Evolutionary conservation across 305 asterid species (phyloP), one percentile per base, ranked within the genome.

Genomic region (Ajuga reptans): DNA sequence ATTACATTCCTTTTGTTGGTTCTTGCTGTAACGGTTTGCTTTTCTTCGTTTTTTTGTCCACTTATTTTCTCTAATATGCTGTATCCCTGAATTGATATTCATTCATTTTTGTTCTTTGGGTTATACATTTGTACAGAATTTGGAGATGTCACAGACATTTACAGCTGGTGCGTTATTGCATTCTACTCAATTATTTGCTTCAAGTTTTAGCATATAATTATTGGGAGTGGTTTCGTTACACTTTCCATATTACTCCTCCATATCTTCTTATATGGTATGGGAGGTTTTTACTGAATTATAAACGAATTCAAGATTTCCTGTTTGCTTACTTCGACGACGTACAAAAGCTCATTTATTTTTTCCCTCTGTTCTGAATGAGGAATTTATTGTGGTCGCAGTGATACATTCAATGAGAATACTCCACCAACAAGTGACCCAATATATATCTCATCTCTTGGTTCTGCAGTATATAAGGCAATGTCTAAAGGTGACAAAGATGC

Each of bases 391-490:
- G 75, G 60, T 21, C 79, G 78, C 87, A 92, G 98, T 81, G 98
- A 92, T 80, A 89, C 96, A 52, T 92, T 92, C 82, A 92, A 92
- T 4, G 98, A 92, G 84, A 92, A 92, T 85, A 33, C 87, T 59
- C 98, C 98, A 77, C 98, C 98, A 72, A 84, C 98, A 43, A 80
- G 73, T 74, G 96, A 92, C 67, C 96, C 98, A 7, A 39, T 81
- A 18, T 92, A 86, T 77, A 92, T 92, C 69, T 85, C 95, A n/a
- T 79, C 98, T 72, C 92, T 92, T 66, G 96, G 98, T 72, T 88
- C 96, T 74, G 90, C 96, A 66, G 95, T 92, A 56, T 89, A 83
- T 67, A 77, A 79, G 79, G 96, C 98, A 66, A 92, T 92, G 98
- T 82, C 90, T 52, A 83, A 77, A 79, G 98, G 83, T 56, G 80